Base-by-base conservation (phyloP, 169 alveolate species). In the Plasmodium billcollinsi region DNA sequence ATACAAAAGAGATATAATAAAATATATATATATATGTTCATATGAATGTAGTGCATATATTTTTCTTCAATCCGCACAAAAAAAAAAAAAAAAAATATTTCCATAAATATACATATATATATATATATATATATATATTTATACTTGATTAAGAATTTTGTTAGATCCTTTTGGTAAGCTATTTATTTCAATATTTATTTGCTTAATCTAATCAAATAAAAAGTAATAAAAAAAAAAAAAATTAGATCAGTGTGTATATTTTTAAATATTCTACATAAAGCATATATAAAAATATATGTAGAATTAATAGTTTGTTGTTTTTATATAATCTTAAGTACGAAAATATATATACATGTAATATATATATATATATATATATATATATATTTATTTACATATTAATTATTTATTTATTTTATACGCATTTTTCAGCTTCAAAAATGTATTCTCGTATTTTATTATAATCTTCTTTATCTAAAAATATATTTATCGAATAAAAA, bases 401-500 rank as follows among this genome's bases (percentile, higher is more conserved):
- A 33, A 33, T 33, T 33, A 33, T 33, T 33, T 33, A 33, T 33
- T 33, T 33, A 33, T 33, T 33, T 21, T 72, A 71, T 80, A 80
- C 90, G 70, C 90, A 80, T 80, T 80, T 80, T 61, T 80, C 90
- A 69, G 90, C 80, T 62, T 80, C 90, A 15, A 70, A 67, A 80
- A 80, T 52, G 62, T 80, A 71, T 49, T 80, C 90, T 54, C 45
- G 18, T 12, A 39, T 54, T 67, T 80, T 80, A 20, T 80, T 20
- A 43, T 67, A 67, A 70, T 72, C 90, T 43, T 33, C 73, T 80
- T 29, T 21, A 69, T 69, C 90, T 78, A 69, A 63, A 66, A 33
- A 33, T 33, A 52, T 66, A 2, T 78, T 66, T 65, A 21, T 15
- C 33, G 26, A 49, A 75, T n/a, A 63, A 75, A 14, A 18, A 49